Conservation (phyloP, 164 flowering plant species). For the Aristolochia californica region DNA sequence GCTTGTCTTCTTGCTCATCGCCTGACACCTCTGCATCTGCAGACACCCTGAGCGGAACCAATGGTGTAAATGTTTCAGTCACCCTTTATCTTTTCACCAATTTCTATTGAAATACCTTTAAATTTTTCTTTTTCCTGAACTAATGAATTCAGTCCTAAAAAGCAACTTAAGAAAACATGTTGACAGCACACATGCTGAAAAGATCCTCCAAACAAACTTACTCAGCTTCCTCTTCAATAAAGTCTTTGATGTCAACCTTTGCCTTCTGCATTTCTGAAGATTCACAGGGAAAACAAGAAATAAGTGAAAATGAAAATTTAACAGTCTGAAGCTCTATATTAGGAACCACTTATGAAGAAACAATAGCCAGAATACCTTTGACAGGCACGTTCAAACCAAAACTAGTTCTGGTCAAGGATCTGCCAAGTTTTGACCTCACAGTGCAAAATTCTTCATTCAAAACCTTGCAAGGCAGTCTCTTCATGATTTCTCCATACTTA, state of each 20-base stretch:
- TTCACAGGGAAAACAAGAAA: constrained; percentile 6
- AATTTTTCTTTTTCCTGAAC: no score
- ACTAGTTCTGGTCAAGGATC: constrained; percentile 13
- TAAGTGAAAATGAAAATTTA: background rate
- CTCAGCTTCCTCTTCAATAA: constrained; percentile 91
- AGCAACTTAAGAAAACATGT: background rate
- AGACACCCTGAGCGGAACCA: constrained; percentile 55
- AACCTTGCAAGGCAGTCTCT: constrained; percentile 8
- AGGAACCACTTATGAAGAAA: no score
- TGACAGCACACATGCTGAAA: background rate
- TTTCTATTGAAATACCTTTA: no score
- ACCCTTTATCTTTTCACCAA: background rate
- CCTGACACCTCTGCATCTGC: constrained; percentile 48
- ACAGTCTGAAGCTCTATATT: no score
- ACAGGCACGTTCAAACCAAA: constrained; percentile 14
- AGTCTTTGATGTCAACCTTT: constrained; percentile 28
- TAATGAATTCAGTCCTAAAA: background rate
- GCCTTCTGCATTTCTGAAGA: constrained; percentile 34
- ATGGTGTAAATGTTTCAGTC: constrained; percentile 2
- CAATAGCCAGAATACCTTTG: constrained; percentile 25
- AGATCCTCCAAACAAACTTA: constrained; percentile 16
- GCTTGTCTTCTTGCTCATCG: constrained; percentile 56
- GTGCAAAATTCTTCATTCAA: constrained; percentile 9
- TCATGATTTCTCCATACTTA: constrained; percentile 35
- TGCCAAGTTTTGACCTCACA: constrained; percentile 14